Evolutionary conservation across 805 yeast species (phyloP), one percentile per base, ranked within the genome.

Genomic region (Metschnikowia lachancei): DNA sequence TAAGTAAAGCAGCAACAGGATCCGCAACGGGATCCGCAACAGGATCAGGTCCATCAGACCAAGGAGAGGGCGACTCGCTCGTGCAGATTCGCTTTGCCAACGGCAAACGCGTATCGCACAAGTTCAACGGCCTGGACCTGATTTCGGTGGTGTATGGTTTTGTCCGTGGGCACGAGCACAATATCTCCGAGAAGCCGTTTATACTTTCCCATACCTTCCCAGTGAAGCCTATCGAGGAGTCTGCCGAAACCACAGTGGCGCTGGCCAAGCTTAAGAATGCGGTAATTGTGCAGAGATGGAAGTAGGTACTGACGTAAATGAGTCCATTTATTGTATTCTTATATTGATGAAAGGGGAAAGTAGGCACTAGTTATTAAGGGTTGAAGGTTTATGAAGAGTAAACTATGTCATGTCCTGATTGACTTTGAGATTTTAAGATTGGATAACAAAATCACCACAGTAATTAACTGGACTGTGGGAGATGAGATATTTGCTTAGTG

Each of bases 281-380:
- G 2, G 96, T 88, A n/a, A 82, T 91, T 26, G 88, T 91, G 14
- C 97, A 89, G 66, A 83, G 94, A 69, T 87, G 95, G 94, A 73
- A 60, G 37, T 77, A 53, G 50, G 32, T 12, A 12, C 14, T 26
- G 8, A n/a, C 29, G 29, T 26, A 26, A 11, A 8, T 26, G 29
- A 26, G 29, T 8, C 29, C 8, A 31, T n/a, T n/a, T n/a, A n/a
- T n/a, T n/a, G n/a, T n/a, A n/a, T n/a, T n/a, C n/a, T n/a, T n/a
- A n/a, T n/a, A n/a, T n/a, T n/a, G n/a, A n/a, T n/a, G n/a, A n/a
- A n/a, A n/a, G n/a, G n/a, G n/a, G n/a, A n/a, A n/a, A n/a, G n/a
- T n/a, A n/a, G n/a, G n/a, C n/a, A n/a, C n/a, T n/a, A n/a, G n/a
- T n/a, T n/a, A n/a, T n/a, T n/a, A n/a, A n/a, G n/a, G n/a, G n/a